Evolutionary conservation across 2,329 filamentous ascomycete genomes (phyloP), one percentile per base, ranked within the genome.

Genomic region (Colletotrichum higginsianum): DNA sequence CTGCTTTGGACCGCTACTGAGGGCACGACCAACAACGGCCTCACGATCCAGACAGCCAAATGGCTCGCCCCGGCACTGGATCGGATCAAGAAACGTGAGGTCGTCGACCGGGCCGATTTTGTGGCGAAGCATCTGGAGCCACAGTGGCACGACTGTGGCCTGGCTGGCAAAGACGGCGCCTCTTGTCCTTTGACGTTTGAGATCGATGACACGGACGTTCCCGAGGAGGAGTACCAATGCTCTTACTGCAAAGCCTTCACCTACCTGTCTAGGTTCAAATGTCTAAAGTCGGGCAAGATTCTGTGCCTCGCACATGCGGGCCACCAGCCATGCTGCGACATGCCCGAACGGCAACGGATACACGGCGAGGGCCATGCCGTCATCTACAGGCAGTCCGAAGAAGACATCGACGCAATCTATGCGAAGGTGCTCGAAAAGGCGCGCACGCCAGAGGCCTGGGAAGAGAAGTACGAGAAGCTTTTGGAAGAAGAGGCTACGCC

Each of bases 221-320:
- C 92, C 4, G 96, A 99, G 78, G 96, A 98, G 75, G 95, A 98
- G 75, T 95, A 97, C 80, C 94, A 96, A 73, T 98, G 96, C 83
- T 88, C 88, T 52, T 94, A 94, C 82, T 99, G 96, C 88, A 98
- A 98, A 81, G 90, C 92, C 0, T 98, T 95, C 82, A 92, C 93
- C 78, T 98, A 96, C 81, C 86, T 98, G 35, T 98, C 96, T 40
- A 92, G 96, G 75, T 97, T 97, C 82, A 92, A 93, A 76, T 99
- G 96, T 80, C 86, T 92, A 69, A 93, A 91, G 74, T 92, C 93
- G 3, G 93, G 92, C 76, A 98, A 95, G 81, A 89, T 94, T 4
- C 82, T 97, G 64, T 99, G 96, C 78, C 85, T 98, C 57, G 82
- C 92, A 15, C 96, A 98, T 81, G 93, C 94, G 40, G 95, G 94